Percentiles rank a stretch among this genome's conserved stretches.
These are phyloP conservation scores for Salix suchowensis DNA, from an alignment of 345 rosid genomes.

Conservation along the genomic window DNA sequence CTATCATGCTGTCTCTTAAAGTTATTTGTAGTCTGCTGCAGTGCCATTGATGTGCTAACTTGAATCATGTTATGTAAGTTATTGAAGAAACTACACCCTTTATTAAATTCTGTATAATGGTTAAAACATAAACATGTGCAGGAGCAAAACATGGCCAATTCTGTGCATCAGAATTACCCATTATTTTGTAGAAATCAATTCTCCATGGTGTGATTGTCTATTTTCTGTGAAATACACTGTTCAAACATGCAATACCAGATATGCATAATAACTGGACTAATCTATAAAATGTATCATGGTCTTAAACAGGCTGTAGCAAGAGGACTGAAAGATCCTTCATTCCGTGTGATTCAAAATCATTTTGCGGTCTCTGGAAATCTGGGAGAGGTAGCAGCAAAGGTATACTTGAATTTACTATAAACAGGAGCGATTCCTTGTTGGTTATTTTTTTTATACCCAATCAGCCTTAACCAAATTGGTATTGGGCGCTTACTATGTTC, in stretches of 20 bases:
- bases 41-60: background rate
- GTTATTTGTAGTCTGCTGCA: background rate
- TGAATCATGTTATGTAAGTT: background rate
- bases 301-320: slow-evolving; percentile 80
- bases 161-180: too few species aligned
- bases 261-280: background rate
- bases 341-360: slow-evolving; percentile 88
- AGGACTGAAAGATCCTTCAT: slow-evolving; percentile 94
- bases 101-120: background rate
- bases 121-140: too few species aligned
- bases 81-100: background rate
- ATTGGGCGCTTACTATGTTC: too few species aligned
- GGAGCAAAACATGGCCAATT: too few species aligned
- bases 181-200: too few species aligned
- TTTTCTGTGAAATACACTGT: too few species aligned
- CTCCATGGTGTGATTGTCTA: too few species aligned
- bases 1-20: background rate
- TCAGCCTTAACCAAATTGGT: too few species aligned
- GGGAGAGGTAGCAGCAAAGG: slow-evolving; percentile 98
- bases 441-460: background rate
- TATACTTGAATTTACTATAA: slow-evolving; percentile 16
- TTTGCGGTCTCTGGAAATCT: slow-evolving; percentile 82
- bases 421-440: background rate
- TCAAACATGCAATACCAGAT: background rate
- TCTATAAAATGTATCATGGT: background rate